Evolutionary conservation across 495 filamentous ascomycete genomes (phyloP).

Genomic region (Elaphomyces granulatus): DNA sequence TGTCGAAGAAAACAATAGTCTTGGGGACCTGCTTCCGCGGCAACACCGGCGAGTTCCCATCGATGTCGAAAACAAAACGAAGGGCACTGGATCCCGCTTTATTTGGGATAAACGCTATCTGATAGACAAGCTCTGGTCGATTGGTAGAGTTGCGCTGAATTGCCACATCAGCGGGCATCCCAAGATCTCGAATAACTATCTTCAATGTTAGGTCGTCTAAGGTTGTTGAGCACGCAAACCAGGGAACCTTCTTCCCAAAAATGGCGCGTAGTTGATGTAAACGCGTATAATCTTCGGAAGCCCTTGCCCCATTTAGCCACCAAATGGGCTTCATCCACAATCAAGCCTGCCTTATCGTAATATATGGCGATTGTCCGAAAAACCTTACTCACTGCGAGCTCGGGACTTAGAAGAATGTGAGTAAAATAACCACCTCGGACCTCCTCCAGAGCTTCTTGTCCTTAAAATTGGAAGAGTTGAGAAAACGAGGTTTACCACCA

Average conservation of each 20-base stretch:
- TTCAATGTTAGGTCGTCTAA: neutral
- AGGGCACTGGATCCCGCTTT: neutral
- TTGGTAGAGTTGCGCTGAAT: neutral
- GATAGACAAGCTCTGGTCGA: constrained; percentile 1
- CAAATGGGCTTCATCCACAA: constrained; percentile 3
- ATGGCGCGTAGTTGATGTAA: neutral
- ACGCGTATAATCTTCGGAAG: neutral
- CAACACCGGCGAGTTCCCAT: neutral
- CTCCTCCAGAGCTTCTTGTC: neutral
- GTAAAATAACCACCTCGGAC: neutral
- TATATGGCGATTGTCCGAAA: neutral
- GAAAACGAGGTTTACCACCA: neutral
- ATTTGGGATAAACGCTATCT: neutral
- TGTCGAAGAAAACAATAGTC: neutral
- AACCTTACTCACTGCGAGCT: neutral
- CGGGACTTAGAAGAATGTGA: constrained; percentile 1
- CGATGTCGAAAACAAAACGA: neutral
- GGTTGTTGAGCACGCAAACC: constrained; percentile 1
- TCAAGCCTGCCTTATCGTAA: neutral
- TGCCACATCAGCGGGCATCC: neutral
- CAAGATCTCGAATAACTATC: neutral
- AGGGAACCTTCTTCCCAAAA: neutral
- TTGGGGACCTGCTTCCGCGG: neutral
- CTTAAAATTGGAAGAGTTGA: neutral
- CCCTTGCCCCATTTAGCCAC: neutral